Percentiles rank a stretch among this genome's conserved stretches.
Conservation (phyloP, 2,329 filamentous ascomycete genomes). For the Penicillium palitans region DNA sequence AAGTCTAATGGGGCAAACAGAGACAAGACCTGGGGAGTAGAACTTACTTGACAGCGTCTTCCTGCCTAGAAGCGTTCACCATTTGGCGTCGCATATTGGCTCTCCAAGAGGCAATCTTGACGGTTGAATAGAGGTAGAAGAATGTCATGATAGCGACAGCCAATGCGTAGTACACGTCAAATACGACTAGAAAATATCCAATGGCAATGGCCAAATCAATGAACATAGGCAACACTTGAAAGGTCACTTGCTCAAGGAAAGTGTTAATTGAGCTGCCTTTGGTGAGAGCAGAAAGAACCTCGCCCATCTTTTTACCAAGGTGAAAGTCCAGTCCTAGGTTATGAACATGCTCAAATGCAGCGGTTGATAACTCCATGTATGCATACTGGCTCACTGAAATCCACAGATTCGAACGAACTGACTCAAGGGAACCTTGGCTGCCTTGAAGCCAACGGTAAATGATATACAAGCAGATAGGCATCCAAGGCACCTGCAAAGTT, state of each 20-base stretch:
- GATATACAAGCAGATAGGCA: constrained; percentile 70
- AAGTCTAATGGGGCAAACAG: not conserved
- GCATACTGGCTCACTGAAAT: constrained; percentile 92
- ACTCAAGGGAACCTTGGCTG: constrained; percentile 65
- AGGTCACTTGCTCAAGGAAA: constrained; percentile 64
- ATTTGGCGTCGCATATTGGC: constrained; percentile 84
- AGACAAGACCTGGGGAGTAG: accelerated
- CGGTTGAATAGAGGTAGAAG: constrained; percentile 53
- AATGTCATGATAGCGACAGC: constrained; percentile 57
- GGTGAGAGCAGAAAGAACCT: constrained; percentile 53
- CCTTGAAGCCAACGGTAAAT: constrained; percentile 74
- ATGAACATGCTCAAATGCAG: constrained; percentile 95
- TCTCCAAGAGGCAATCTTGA: constrained; percentile 71
- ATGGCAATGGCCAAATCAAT: constrained; percentile 62
- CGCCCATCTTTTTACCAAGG: constrained; percentile 53
- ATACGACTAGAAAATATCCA: constrained; percentile 59
- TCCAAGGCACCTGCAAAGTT: constrained; percentile 57
- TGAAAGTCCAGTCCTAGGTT: constrained; percentile 68
- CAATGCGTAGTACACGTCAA: constrained; percentile 63
- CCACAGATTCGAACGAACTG: constrained; percentile 79
- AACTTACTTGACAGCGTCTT: constrained; percentile 80
- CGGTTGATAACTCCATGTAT: constrained; percentile 83
- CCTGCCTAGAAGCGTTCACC: constrained; percentile 87
- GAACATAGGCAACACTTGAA: constrained; percentile 60
- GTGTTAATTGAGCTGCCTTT: constrained; percentile 53